Evolutionary conservation across 176 grass and related monocot species (phyloP).

Genomic region (Ensete ventricosum): DNA sequence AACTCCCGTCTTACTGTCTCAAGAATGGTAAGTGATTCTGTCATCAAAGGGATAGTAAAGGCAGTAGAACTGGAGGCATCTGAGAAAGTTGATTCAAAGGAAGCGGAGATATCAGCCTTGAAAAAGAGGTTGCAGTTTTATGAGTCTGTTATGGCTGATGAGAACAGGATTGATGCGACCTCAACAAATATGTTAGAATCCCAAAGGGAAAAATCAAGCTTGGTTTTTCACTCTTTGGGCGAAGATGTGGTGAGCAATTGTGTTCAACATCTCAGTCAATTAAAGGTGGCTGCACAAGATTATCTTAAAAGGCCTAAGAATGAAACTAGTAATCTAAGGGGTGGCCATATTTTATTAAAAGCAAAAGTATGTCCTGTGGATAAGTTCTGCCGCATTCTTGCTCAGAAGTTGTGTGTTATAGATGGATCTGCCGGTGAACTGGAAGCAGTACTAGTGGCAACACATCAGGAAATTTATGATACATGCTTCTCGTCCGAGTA

Average conservation of each 20-base stretch:
- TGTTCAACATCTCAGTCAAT: not conserved
- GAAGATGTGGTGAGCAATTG: not conserved
- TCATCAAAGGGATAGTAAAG: constrained; percentile 37
- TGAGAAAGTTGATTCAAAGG: constrained; percentile 30
- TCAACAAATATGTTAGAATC: not conserved
- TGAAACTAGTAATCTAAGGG: not conserved
- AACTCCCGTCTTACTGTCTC: constrained; percentile 26
- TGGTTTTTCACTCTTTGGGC: not conserved
- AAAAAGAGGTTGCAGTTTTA: constrained; percentile 29
- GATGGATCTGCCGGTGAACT: constrained; percentile 11
- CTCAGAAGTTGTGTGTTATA: not conserved
- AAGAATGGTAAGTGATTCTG: constrained; percentile 29
- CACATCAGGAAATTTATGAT: not conserved
- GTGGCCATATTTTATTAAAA: not conserved
- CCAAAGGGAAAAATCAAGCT: not conserved
- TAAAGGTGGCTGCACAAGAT: constrained; percentile 1
- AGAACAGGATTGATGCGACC: not conserved
- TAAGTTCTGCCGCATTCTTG: not conserved
- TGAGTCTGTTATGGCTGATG: not conserved
- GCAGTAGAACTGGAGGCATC: constrained; percentile 30
- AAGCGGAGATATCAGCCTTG: constrained; percentile 38
- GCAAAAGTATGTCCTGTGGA: not conserved
- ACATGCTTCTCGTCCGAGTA: constrained; percentile 5
- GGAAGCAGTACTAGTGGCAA: not conserved
- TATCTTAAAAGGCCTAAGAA: constrained; percentile 8